Evolutionary conservation across 768 basidiomycete species (phyloP).

Genomic region (Botryobasidium botryosum): DNA sequence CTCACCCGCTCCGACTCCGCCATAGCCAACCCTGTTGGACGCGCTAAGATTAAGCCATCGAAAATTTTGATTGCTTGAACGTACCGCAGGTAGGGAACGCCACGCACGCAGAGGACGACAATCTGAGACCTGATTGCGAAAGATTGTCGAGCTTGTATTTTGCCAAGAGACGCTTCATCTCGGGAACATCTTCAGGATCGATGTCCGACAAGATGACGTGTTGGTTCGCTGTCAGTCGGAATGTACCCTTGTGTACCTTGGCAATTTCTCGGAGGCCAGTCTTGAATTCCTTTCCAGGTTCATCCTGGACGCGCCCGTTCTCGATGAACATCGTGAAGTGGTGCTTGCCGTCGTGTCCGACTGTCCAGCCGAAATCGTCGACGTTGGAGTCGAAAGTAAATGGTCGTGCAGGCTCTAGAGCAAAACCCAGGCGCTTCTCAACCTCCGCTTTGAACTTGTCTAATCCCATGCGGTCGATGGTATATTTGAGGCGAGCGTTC

Average conservation of each 20-base stretch:
- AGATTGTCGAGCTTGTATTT: conserved; percentile 87
- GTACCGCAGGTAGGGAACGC: conserved; percentile 86
- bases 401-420: conserved; percentile 51
- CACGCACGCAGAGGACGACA: conserved; percentile 91
- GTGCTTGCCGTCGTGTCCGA: conserved; percentile 70
- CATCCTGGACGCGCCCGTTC: conserved; percentile 94
- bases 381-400: conserved; percentile 77
- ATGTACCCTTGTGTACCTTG: conserved; percentile 81
- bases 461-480: conserved; percentile 88
- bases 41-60: conserved; percentile 2
- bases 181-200: conserved; percentile 45
- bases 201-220: conserved; percentile 82
- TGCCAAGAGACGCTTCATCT: conserved; percentile 61
- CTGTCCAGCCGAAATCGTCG: conserved; percentile 90
- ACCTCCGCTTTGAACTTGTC: conserved; percentile 77
- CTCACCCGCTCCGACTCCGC: conserved; percentile 56
- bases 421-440: conserved; percentile 71
- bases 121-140: conserved; percentile 53
- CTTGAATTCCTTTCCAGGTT: conserved; percentile 81
- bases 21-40: conserved; percentile 44
- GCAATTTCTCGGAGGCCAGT: conserved; percentile 85
- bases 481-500: conserved; percentile 92
- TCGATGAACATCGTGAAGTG: conserved; percentile 94
- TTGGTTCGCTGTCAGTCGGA: conserved; percentile 91
- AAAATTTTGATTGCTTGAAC: conserved; percentile 10